Base-by-base conservation (phyloP, 129 eudicot species). In the Flaveria bidentis region DNA sequence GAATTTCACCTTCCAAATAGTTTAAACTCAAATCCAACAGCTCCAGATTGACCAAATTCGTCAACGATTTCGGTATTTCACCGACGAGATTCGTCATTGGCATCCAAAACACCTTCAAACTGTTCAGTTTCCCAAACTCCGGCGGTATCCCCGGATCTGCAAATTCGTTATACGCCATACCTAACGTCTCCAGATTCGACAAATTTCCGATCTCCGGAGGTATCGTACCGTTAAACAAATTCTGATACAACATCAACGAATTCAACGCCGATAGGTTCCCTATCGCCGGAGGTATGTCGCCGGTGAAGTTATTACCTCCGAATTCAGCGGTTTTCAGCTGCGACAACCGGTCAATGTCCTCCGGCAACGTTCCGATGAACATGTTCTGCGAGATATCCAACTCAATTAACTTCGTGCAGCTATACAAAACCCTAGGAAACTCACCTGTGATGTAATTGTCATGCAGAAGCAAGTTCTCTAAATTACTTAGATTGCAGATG, bases 171-270 rank as follows among this genome's bases (percentile, higher is more conserved):
- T 84, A 87, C 39, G 92, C 90, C 81, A 89, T 12, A 2, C 73
- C 76, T 45, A 94, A 62, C 6, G 7, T 45, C 15, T 73, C 85
- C 25, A 91, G 85, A 23, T 84, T 78, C 9, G 70, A 28, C 76
- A 91, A 81, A 64, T 90, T 86, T 30, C 96, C 94, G 62, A 94
- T 89, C 76, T 82, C 89, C 36, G 76, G 70, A 1, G 97, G 96
- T 28, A 85, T 79, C 2, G 81, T 89, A 0, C 96, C 99, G 22
- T 89, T 83, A 75, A 94, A 87, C 80, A 89, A 62, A 46, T 91
- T 94, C 28, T 47, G 64, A 18, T 84, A 50, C 74, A 94, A 52
- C 14, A 14, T 3, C 74, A 94, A 66, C 2, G 45, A 63, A 7
- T 58, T 42, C 75, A 94, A 74, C 74, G 78, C 79, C 9, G 86